Base-by-base conservation (phyloP, 2,329 filamentous ascomycete species). In the Aspergillus terreus region DNA sequence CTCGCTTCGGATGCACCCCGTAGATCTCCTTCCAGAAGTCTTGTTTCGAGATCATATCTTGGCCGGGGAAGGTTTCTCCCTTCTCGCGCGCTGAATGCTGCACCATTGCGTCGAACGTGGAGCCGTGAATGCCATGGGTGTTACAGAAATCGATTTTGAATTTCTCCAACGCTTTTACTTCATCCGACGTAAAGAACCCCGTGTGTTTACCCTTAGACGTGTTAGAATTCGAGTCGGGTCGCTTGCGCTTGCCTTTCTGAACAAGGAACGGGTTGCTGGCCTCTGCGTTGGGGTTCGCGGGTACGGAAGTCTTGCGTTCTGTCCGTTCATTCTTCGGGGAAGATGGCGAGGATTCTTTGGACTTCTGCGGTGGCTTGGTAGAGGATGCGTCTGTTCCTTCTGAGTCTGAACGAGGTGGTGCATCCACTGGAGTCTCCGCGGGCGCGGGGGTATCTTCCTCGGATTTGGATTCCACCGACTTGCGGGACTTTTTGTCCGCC, bases 21-120 rank as follows among this genome's bases (percentile, higher is more conserved):
- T 70, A 69, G 46, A 73, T 66, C 4, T 57, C 49, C 14, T 63
- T 53, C 65, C 73, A 70, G 45, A 76, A 74, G 0, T 71, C 63
- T 9, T 27, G n/a, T 52, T 69, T 69, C 1, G 47, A 55, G 41
- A 68, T 59, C 6, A 61, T 42, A 1, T 49, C n/a, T 4, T 58
- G 46, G 14, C 59, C 52, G 6, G 66, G 66, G 32, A 65, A 71
- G 6, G 59, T 49, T 1, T 36, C 47, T 32, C 48, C 51, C 14
- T 52, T 56, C 21, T 57, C 53, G n/a, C 61, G 63, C 23, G 58
- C 56, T 3, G 67, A 68, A 46, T 70, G 66, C 41, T 72, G 69
- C 2, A 72, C 54, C 60, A 70, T 65, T 1, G 48, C 49, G 35
- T 72, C 67, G 44, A 72, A 72, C 0, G 21, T 48, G 3, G 54